These are phyloP conservation scores for Phialophora macrospora DNA, from an alignment of 2,329 filamentous ascomycete genomes.

Conservation along the genomic window DNA sequence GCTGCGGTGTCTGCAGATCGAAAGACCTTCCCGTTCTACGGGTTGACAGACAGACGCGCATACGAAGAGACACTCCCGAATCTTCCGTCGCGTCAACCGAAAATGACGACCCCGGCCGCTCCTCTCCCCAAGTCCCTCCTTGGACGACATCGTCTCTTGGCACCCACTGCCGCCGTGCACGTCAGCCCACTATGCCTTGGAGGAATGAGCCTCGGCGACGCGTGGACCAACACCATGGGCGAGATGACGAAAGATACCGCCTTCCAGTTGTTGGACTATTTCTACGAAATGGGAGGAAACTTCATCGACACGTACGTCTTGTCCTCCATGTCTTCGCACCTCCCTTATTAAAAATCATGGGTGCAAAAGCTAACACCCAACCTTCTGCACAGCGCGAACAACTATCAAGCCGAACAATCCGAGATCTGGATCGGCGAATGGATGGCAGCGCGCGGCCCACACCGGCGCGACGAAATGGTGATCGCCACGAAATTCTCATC, in stretches of 20 bases:
- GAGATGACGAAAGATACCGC: constrained; percentile 52
- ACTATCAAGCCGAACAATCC: constrained; percentile 51
- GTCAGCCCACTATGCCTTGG: constrained; percentile 61
- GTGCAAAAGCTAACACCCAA: background rate
- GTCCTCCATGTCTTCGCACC: background rate
- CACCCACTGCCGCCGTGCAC: constrained; percentile 57
- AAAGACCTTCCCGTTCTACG: background rate
- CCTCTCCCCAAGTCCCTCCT: constrained; percentile 48
- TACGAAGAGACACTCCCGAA: background rate
- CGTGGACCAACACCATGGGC: constrained; percentile 46
- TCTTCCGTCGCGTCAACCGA: background rate
- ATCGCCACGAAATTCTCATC: constrained; percentile 61
- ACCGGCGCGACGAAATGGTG: constrained; percentile 56
- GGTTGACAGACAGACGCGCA: background rate
- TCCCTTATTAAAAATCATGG: background rate
- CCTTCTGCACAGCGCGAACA: constrained; percentile 45
- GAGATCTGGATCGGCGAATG: constrained; percentile 59
- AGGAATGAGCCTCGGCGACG: constrained; percentile 61
- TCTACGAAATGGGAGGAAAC: constrained; percentile 56
- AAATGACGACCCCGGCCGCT: constrained; percentile 38
- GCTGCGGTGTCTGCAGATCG: background rate
- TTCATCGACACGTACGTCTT: constrained; percentile 55
- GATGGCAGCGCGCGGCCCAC: constrained; percentile 51
- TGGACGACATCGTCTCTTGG: constrained; percentile 59
- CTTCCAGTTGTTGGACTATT: constrained; percentile 56